These are phyloP conservation scores for Penicillium maclennaniae DNA, from an alignment of 495 filamentous ascomycete species.

Conservation along the genomic window DNA sequence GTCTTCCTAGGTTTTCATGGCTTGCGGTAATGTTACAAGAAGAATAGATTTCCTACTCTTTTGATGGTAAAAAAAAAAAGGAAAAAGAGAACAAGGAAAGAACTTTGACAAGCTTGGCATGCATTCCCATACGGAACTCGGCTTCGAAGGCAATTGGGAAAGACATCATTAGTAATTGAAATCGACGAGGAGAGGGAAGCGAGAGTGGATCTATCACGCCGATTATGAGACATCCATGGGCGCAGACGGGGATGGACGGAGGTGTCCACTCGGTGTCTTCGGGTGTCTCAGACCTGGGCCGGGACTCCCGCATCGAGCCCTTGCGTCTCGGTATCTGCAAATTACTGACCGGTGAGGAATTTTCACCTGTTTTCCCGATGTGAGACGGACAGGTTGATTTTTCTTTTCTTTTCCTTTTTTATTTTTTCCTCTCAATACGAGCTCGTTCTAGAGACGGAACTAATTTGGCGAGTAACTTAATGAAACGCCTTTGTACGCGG, in stretches of 20 bases:
- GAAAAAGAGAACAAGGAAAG: neutral
- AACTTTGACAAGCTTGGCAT: neutral
- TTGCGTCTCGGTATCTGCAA: neutral
- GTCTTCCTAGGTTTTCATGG: too few relatives aligned
- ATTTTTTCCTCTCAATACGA: too few relatives aligned
- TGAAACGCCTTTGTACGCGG: too few relatives aligned
- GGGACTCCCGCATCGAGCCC: neutral
- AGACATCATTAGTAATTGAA: neutral
- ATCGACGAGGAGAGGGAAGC: neutral
- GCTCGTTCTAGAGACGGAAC: too few relatives aligned
- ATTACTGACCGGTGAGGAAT: neutral
- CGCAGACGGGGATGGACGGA: neutral
- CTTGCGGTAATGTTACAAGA: neutral
- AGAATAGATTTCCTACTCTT: too few relatives aligned
- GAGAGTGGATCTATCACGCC: neutral
- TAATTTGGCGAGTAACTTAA: too few relatives aligned
- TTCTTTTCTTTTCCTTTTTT: too few relatives aligned
- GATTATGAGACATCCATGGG: neutral
- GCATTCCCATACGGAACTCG: neutral
- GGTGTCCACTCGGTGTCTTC: too few relatives aligned
- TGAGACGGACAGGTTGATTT: too few relatives aligned
- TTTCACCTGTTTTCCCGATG: too few relatives aligned
- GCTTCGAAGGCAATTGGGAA: too few relatives aligned
- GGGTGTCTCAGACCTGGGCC: neutral
- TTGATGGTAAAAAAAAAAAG: too few relatives aligned